Conservation (phyloP, 805 yeast species). For the Groenewaldozyma salmanticensis region DNA sequence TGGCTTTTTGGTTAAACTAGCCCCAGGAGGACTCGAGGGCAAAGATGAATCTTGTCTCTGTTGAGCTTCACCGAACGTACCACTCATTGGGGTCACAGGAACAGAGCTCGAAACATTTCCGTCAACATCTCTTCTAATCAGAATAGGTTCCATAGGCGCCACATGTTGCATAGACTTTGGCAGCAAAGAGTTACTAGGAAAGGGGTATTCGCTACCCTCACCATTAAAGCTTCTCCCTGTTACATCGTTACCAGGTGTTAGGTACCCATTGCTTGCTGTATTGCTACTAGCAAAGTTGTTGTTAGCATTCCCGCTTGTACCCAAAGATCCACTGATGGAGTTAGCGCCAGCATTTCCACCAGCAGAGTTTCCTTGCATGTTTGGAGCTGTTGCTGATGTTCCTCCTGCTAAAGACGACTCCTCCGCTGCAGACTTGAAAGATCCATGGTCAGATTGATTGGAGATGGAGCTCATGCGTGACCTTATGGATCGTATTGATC, state of each 20-base stretch:
- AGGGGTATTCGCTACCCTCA: slow-evolving; percentile 16
- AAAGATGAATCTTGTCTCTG: slow-evolving; percentile 1
- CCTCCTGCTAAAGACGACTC: neutral
- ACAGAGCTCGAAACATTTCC: slow-evolving; percentile 21
- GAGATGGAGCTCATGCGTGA: slow-evolving; percentile 21
- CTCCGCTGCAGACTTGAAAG: slow-evolving; percentile 18
- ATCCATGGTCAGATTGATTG: slow-evolving; percentile 16
- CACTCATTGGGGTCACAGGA: neutral
- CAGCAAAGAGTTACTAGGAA: slow-evolving; percentile 24
- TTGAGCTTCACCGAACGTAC: slow-evolving; percentile 7
- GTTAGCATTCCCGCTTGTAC: no score
- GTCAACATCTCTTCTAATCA: slow-evolving; percentile 43
- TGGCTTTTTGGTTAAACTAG: neutral
- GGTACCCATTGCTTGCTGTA: no score
- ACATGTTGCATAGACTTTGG: slow-evolving; percentile 64
- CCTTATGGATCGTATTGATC: slow-evolving; percentile 25
- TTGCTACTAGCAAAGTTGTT: no score
- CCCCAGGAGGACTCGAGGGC: neutral
- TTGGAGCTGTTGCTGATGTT: neutral
- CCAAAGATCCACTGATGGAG: no score
- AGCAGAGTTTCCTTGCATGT: neutral
- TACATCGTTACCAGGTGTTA: no score
- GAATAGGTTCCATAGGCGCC: slow-evolving; percentile 66
- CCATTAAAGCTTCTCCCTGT: neutral
- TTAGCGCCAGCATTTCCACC: neutral